A percentile compares a stretch with the other conserved stretches of the same genome.
Evolutionary conservation across 371 early-diverging fungal species (phyloP).

Genomic region (Mucor sp.): DNA sequence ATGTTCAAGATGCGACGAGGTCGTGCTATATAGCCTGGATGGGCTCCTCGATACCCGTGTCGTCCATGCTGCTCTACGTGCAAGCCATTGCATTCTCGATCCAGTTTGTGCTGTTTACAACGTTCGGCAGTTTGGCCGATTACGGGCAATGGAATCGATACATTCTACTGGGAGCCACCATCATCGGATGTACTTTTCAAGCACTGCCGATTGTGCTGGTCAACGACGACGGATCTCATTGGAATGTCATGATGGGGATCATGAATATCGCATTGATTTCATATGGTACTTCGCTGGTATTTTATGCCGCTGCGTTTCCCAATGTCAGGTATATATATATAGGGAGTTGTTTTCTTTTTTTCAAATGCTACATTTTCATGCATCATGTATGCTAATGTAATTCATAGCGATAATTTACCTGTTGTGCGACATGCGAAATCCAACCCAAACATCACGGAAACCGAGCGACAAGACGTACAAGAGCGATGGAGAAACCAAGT

Average conservation of each 20-base stretch:
- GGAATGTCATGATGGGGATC: constrained; percentile 51
- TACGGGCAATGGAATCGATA: constrained; percentile 50
- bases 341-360: background rate
- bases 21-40: constrained; percentile 45
- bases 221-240: constrained; percentile 44
- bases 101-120: constrained; percentile 46
- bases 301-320: constrained; percentile 57
- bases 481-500: constrained; percentile 52
- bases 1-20: constrained; percentile 23
- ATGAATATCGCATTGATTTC: constrained; percentile 42
- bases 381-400: background rate
- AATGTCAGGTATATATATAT: constrained; percentile 28
- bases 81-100: constrained; percentile 52
- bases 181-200: constrained; percentile 44
- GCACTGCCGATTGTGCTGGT: constrained; percentile 39
- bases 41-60: constrained; percentile 32
- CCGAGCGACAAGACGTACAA: constrained; percentile 22
- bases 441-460: constrained; percentile 18
- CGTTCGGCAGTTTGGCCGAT: constrained; percentile 49
- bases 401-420: constrained; percentile 46
- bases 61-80: constrained; percentile 49
- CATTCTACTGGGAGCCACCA: constrained; percentile 39
- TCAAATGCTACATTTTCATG: background rate
- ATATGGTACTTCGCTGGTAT: constrained; percentile 50
- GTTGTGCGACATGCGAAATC: constrained; percentile 39